Evolutionary conservation across 2,329 filamentous ascomycete genomes (phyloP), one percentile per base, ranked within the genome.

Genomic region (Leptographium procerum): DNA sequence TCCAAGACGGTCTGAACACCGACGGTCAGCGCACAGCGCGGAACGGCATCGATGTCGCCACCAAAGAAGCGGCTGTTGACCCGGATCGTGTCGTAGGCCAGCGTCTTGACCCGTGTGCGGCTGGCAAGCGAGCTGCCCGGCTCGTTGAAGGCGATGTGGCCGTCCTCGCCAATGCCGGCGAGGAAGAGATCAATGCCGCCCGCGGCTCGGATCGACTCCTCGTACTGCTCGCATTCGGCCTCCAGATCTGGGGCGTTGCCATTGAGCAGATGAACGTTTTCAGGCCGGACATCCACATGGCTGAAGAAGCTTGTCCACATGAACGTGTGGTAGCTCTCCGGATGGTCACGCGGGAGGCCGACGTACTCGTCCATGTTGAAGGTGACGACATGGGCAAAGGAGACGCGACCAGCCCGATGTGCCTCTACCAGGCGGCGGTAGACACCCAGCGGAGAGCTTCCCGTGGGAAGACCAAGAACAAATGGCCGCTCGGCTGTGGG

Each of bases 221-320:
- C 87, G 69, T 89, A 91, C 11, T 77, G 76, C n/a, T 83, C 77
- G 68, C 87, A 90, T 69, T 91, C 87, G 53, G 80, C 80, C 61
- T 83, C 81, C 6, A 89, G 77, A 65, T 89, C 82, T 4, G 78
- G 71, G 0, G 86, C 86, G 65, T 88, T 89, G 64, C 87, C 86
- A 67, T 89, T 80, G 22, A 90, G 77, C 66, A 91, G 87, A 68
- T 91, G 83, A 63, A 89, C 83, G 61, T 77, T 88, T 61, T 78
- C 75, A 1, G 87, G 86, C 57, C 80, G 77, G 61, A 91, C 82
- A 68, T 91, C 84, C 64, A 90, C 81, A 62, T 78, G 86, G 50
- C 83, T 84, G 74, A 91, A 91, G 73, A 91, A 88, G 72, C 90
- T 79, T 72, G 83, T 84, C 77, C 88, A 89, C 87, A 91, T 91